Base-by-base conservation (phyloP, 2,329 filamentous ascomycete species). In the Trichoderma sp. region DNA sequence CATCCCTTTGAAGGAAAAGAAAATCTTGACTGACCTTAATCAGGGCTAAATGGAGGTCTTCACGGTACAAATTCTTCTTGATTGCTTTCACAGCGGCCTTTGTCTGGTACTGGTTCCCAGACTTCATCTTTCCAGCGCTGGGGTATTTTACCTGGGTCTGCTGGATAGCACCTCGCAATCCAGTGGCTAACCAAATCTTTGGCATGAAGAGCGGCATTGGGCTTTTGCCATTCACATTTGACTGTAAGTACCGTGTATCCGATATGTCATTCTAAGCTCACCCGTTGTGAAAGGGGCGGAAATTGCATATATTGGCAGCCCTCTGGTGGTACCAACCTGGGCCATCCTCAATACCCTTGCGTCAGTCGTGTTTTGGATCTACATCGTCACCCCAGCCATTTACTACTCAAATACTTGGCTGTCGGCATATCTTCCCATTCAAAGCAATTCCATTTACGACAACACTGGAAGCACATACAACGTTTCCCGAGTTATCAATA, bases 371-470 rank as follows among this genome's bases (percentile, higher is more conserved):
- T 85, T 85, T 69, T 84, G 83, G 80, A 80, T 86, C 65, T 81
- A 81, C 73, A 81, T 85, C 39, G 80, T 85, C 3, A 82, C 80
- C 0, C 83, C 83, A 0, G 83, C 81, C 1, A 72, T 86, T 1
- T 85, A 85, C 76, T 86, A 85, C 71, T 82, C 81, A 3, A 85
- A 85, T 74, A 84, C 82, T 0, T 86, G 85, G 85, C 80, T 83
- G 68, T 85, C 86, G 0, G 83, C 85, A 0, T 86, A 88, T 66
- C 77, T 89, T 13, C 87, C 87, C 0, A 80, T 88, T 43, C 83
- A 85, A 28, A 85, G 84, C 36, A 82, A 85, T n/a, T 82, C 84
- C 13, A 86, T 84, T 8, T 89, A 84, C 64, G 87, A 89, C 76
- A 87, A 88, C 57, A 86, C 80, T 0, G 87, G 84, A 0, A 74